Base-by-base conservation (phyloP, 257 asterid genomes). In the Ajuga chamaepitys region DNA sequence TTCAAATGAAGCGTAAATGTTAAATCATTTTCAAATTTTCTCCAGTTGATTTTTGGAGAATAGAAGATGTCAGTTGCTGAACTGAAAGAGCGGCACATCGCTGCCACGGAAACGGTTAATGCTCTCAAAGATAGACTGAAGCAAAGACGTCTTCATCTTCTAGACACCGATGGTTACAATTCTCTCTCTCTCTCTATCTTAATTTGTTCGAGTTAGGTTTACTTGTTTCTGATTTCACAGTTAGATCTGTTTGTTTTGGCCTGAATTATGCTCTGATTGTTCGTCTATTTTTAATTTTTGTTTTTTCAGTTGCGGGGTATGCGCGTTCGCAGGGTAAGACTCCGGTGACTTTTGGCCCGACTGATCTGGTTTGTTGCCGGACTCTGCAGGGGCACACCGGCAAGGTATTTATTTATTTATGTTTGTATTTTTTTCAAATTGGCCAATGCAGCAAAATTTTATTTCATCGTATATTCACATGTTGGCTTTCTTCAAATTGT, bases 331-430 rank as follows among this genome's bases (percentile, higher is more conserved):
- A 86, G 81, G 97, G 97, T 62, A 87, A 85, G 66, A 74, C 85
- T 75, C 82, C 95, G 56, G 88, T 94, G 67, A 82, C 79, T 66
- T 88, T 89, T 68, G 97, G 96, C 56, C 95, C 90, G 6, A 94
- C 97, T 74, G 99, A 94, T 86, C 95, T 94, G 73, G 96, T 94
- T 65, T 94, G 96, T 74, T 88, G 95, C 75, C 79, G 99, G 84
- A 94, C 91, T 64, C 75, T 94, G 72, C 99, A 89, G 75, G 99
- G 97, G 35, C 99, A 94, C 74, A 83, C 96, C 14, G 97, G 99
- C 55, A 94, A 86, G 99, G 99, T 85, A 18, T 4, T 5, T 38
- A 8, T 17, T n/a, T 18, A 46, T n/a, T 22, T 38, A n/a, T n/a
- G n/a, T n/a, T n/a, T n/a, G n/a, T n/a, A n/a, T n/a, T 1, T 9